phyloP scores from a whole-genome alignment of 2,329 filamentous ascomycete genomes.

The Beauveria rudraprayagi region DNA sequence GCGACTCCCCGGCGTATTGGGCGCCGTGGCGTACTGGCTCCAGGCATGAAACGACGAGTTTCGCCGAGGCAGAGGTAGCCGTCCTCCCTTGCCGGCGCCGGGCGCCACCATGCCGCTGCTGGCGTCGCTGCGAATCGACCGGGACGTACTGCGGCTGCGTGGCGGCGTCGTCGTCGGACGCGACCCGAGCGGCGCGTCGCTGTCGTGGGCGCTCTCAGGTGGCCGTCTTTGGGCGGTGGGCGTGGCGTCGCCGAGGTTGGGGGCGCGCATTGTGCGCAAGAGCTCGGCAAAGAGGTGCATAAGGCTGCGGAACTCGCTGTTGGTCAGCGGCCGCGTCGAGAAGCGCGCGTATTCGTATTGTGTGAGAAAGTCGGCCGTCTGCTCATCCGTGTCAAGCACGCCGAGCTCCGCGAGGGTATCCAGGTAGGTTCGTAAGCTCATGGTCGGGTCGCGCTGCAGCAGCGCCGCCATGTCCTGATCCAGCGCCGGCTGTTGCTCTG shows the following conservation, averaged over 20 bases:
- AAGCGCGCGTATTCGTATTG: constrained; percentile 83
- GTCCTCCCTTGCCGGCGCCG: neutral
- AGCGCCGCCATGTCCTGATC: constrained; percentile 59
- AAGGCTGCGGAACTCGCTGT: constrained; percentile 63
- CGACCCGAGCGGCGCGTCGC: constrained; percentile 36
- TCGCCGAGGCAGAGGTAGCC: constrained; percentile 23
- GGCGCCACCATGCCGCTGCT: neutral
- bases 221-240: constrained; percentile 12
- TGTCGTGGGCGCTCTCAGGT: constrained; percentile 36
- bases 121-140: constrained; percentile 23
- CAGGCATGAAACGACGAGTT: constrained; percentile 36
- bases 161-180: constrained; percentile 36
- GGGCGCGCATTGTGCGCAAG: constrained; percentile 63
- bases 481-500: constrained; percentile 33
- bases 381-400: constrained; percentile 40
- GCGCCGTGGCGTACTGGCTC: constrained; percentile 42
- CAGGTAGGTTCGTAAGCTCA: constrained; percentile 75
- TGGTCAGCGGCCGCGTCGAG: constrained; percentile 59
- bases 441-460: constrained; percentile 60
- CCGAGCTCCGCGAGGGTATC: constrained; percentile 59
- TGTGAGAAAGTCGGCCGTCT: constrained; percentile 54
- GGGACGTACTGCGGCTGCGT: constrained; percentile 21
- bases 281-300: constrained; percentile 83
- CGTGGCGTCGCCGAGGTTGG: constrained; percentile 37
- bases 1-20: constrained; percentile 43